phyloP scores from a whole-genome alignment of 2,329 filamentous ascomycete species.

The Rhinocladiella mackenziei region DNA sequence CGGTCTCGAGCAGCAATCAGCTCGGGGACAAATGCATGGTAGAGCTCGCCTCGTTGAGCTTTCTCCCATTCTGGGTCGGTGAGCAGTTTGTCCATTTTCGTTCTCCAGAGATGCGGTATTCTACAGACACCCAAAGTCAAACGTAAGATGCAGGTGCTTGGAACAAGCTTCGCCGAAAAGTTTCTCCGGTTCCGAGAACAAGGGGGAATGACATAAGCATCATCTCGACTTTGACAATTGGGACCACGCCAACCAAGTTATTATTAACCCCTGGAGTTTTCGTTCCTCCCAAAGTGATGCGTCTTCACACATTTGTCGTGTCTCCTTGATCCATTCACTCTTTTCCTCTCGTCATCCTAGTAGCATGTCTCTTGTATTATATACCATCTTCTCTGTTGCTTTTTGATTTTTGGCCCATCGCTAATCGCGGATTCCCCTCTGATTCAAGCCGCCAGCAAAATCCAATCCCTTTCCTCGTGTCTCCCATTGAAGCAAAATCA shows the following conservation, averaged over 20 bases:
- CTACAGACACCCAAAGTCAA: not conserved
- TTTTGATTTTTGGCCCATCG: not conserved
- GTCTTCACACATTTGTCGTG: no score
- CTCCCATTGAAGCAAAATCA: no score
- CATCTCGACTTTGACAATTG: not conserved
- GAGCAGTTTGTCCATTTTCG: no score
- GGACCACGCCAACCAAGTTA: not conserved
- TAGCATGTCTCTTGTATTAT: not conserved
- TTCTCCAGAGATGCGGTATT: no score
- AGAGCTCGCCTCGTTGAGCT: constrained; percentile 67
- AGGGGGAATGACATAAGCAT: no score
- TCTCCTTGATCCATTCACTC: no score
- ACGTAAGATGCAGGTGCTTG: no score
- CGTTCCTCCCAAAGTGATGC: not conserved
- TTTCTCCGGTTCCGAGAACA: not conserved
- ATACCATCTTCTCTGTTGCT: not conserved
- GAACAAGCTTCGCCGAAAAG: no score
- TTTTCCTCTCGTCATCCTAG: not conserved
- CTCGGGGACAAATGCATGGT: constrained; percentile 61
- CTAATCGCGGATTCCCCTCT: no score
- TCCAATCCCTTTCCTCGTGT: no score
- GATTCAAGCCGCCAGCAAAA: no score
- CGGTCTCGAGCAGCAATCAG: not conserved
- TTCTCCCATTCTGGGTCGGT: constrained; percentile 33
- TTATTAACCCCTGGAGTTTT: no score